Base-by-base conservation (phyloP, 2,329 filamentous ascomycete genomes). In the Scytalidium sp. region DNA sequence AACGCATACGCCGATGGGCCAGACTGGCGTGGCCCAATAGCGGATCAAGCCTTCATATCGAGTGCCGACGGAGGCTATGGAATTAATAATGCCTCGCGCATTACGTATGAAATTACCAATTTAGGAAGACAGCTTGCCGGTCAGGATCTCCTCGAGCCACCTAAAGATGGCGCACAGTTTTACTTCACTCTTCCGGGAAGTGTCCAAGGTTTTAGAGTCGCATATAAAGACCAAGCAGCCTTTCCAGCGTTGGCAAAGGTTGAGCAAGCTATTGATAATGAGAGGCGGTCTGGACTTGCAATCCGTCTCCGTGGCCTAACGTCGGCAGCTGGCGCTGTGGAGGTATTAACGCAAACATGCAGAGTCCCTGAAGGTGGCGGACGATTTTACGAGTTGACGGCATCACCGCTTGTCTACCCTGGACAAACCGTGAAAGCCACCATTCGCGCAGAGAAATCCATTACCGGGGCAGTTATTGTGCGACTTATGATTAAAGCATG, bases 151-250 rank as follows among this genome's bases (percentile, higher is more conserved):
- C 50, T 65, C 8, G 9, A 47, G 6, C 53, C 56, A 3, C 65
- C 66, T 2, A 68, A 68, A 15, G 49, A 57, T 17, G 67, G 65
- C 9, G 65, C 67, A 1, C 68, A 70, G 45, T 70, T 67, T 41
- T 67, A 70, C 47, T 70, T 70, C 47, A 57, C 56, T 6, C 59
- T 70, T 9, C 66, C 66, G 1, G 66, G 67, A 1, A 68, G 67
- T 25, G 58, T 69, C 2, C 68, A 70, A 44, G 68, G 66, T 3
- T 69, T 69, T 47, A n/a, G n/a, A n/a, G 56, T 48, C 39, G 53
- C 44, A 15, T 36, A 41, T 9, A 43, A 15, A 11, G 21, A 43
- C 19, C 5, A 19, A 3, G n/a, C 21, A 6, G n/a, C 21, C 7
- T 19, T 45, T 1, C 43, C 32, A 15, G 9, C 40, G 10, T n/a